Conservation (phyloP, 495 filamentous ascomycete genomes). For the Bacidia rubella region DNA sequence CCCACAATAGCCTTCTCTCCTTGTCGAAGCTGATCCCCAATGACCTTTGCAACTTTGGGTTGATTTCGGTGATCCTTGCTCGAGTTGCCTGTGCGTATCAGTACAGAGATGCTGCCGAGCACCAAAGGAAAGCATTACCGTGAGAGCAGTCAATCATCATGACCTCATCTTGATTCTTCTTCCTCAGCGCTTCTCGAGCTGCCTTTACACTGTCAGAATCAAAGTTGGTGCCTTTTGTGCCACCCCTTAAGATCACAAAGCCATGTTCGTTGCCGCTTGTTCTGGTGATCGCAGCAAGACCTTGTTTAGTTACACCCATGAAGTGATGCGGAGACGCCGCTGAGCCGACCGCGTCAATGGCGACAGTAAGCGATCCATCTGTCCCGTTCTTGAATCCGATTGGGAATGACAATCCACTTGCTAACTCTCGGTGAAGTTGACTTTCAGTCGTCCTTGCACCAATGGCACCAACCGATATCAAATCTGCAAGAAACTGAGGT, state of each 20-base stretch:
- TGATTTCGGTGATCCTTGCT: slow-evolving; percentile 95
- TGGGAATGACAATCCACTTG: slow-evolving; percentile 88
- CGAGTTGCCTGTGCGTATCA: slow-evolving; percentile 53
- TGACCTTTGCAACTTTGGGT: slow-evolving; percentile 73
- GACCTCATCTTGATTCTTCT: slow-evolving; percentile 52
- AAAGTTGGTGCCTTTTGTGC: slow-evolving; percentile 88
- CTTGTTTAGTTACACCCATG: slow-evolving; percentile 94
- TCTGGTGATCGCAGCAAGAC: slow-evolving; percentile 88
- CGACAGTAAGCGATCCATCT: slow-evolving; percentile 77
- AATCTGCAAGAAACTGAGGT: slow-evolving; percentile 93
- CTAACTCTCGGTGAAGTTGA: slow-evolving; percentile 89
- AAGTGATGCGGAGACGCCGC: slow-evolving; percentile 93
- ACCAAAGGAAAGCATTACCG: slow-evolving; percentile 22
- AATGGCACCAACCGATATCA: slow-evolving; percentile 81
- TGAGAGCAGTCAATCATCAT: slow-evolving; percentile 99
- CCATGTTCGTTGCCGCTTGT: slow-evolving; percentile 95
- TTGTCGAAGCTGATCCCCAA: slow-evolving; percentile 70
- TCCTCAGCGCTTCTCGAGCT: slow-evolving; percentile 54
- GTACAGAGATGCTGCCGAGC: background rate
- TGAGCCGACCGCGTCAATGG: slow-evolving; percentile 92
- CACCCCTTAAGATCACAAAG: slow-evolving; percentile 93
- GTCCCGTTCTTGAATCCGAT: slow-evolving; percentile 99
- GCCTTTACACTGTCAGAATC: slow-evolving; percentile 70
- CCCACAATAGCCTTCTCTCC: slow-evolving; percentile 89
- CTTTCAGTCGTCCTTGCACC: slow-evolving; percentile 92